Conservation (phyloP, 495 filamentous ascomycete genomes). For the Aspergillus asperescens region DNA sequence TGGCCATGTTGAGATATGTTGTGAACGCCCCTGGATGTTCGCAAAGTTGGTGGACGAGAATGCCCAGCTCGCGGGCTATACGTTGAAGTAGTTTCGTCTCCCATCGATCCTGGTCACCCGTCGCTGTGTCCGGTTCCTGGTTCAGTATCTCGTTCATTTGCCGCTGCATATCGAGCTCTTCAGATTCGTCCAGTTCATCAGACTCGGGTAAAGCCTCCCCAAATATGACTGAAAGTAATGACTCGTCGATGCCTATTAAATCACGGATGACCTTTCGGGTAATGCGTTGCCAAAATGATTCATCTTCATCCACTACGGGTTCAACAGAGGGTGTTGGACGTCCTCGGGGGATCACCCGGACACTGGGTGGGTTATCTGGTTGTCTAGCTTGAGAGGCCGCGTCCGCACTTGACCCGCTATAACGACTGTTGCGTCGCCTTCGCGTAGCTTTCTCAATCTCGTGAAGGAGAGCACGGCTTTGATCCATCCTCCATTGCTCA, state of each 20-base stretch:
- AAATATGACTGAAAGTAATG: constrained; percentile 75
- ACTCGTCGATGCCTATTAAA: constrained; percentile 86
- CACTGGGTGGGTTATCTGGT: constrained; percentile 16
- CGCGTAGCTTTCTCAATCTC: constrained; percentile 84
- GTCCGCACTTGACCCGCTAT: constrained; percentile 28
- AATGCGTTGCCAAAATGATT: constrained; percentile 73
- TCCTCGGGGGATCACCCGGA: constrained; percentile 22
- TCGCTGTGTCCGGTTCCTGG: constrained; percentile 31
- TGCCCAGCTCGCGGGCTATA: constrained; percentile 79
- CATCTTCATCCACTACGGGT: constrained; percentile 31
- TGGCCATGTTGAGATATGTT: constrained; percentile 54
- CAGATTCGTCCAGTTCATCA: constrained; percentile 1
- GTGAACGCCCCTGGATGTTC: constrained; percentile 78
- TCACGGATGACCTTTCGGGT: constrained; percentile 83
- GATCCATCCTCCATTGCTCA: constrained; percentile 87
- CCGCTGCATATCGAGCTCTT: constrained; percentile 12
- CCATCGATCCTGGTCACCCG: constrained; percentile 54
- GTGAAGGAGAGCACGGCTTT: constrained; percentile 75
- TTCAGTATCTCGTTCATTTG: constrained; percentile 33
- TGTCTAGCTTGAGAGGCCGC: constrained; percentile 16
- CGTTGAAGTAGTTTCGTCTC: constrained; percentile 73
- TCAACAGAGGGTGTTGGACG: constrained; percentile 5
- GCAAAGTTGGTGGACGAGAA: constrained; percentile 75
- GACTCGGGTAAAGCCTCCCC: constrained; percentile 65
- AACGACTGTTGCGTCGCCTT: constrained; percentile 43